These are phyloP conservation scores for Pleurotus salmoneostramineus DNA, from an alignment of 768 basidiomycete species.

Conservation along the genomic window DNA sequence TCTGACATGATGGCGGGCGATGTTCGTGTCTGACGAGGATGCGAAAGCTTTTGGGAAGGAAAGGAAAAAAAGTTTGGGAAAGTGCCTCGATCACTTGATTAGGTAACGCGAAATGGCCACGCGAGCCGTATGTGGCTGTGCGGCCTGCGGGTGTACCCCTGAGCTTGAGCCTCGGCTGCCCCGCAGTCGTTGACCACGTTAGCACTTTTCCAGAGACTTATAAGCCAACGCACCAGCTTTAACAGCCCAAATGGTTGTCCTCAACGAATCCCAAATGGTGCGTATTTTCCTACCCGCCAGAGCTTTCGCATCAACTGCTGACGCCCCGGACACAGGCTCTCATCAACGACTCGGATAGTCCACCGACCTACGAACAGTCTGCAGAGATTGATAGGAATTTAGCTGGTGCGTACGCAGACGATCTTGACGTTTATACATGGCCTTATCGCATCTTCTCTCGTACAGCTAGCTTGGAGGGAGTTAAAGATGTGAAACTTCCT, in stretches of 20 bases:
- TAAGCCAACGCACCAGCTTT: neutral
- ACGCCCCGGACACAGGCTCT: slow-evolving; percentile 8
- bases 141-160: neutral
- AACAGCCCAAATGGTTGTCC: slow-evolving; percentile 3
- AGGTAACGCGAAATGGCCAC: neutral
- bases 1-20: slow-evolving; percentile 17
- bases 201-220: neutral
- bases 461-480: neutral
- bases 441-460: too few species aligned
- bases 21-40: slow-evolving; percentile 6
- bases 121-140: slow-evolving; percentile 1
- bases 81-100: neutral
- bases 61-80: neutral
- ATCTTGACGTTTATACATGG: too few species aligned
- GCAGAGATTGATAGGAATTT: slow-evolving; percentile 17
- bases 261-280: slow-evolving; percentile 6
- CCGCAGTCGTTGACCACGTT: neutral
- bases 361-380: slow-evolving; percentile 46
- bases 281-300: neutral
- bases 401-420: neutral
- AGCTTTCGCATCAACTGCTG: neutral
- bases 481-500: neutral
- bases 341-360: slow-evolving; percentile 26
- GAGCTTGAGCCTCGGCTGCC: neutral
- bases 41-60: neutral